phyloP scores from a whole-genome alignment of 371 early-diverging fungal genomes.

The Circinella minor region DNA sequence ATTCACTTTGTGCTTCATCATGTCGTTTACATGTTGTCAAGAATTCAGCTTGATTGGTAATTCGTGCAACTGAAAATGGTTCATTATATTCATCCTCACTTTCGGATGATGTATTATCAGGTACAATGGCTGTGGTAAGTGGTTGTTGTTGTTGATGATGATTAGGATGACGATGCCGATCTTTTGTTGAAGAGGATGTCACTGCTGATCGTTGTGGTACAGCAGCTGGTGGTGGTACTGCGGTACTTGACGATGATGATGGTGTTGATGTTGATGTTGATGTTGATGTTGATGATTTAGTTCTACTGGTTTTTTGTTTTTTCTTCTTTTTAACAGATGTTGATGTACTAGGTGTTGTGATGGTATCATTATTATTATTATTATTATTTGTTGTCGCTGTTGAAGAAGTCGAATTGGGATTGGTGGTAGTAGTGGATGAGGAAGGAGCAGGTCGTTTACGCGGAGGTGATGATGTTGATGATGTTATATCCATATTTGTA shows the following conservation, averaged over 20 bases:
- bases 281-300: conserved; percentile 3
- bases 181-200: not conserved
- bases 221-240: not conserved
- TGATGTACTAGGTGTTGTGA: not conserved
- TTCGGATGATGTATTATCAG: conserved; percentile 8
- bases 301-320: conserved; percentile 3
- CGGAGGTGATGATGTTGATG: not conserved
- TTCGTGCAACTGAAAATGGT: conserved; percentile 9
- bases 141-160: conserved; percentile 6
- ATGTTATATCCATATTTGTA: too few species aligned
- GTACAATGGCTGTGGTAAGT: not conserved
- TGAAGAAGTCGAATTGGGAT: too few species aligned
- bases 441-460: conserved; percentile 14
- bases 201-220: too few species aligned
- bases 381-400: too few species aligned
- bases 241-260: conserved; percentile 1
- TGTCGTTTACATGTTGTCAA: conserved; percentile 19
- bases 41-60: conserved; percentile 17
- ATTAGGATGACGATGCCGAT: not conserved
- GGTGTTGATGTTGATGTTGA: conserved; percentile 1
- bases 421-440: not conserved
- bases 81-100: conserved; percentile 2
- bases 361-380: too few species aligned
- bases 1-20: conserved; percentile 20
- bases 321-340: conserved; percentile 16